Evolutionary conservation across 2,329 filamentous ascomycete species (phyloP), one percentile per base, ranked within the genome.

Genomic region (Didymella segeticola): DNA sequence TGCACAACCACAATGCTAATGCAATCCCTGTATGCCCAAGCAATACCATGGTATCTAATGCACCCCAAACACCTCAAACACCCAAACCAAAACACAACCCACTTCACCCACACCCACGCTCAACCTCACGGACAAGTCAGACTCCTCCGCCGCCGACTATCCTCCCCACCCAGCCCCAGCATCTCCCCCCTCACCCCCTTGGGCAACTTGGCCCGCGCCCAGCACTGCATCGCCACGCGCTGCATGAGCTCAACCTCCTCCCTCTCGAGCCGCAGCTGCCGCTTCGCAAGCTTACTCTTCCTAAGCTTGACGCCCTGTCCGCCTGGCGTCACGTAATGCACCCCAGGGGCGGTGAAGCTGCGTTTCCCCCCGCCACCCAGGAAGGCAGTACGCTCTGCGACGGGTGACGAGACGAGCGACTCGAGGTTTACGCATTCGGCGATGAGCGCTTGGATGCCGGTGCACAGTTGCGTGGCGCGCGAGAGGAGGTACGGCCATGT

Each of bases 401-500:
- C 47, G 0, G 70, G 68, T 1, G 71, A 73, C 2, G 69, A 65
- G 9, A 75, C 74, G 29, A 79, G 73, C 7, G 75, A 66, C 47
- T 79, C 78, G 19, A 81, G 70, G 25, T 73, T 68, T 1, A 67
- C 59, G 58, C 77, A 79, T 50, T 80, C 77, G 30, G 69, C 62
- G 19, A 81, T 80, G 14, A 82, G 74, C 5, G 76, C 75, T 38
- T 79, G 77, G 45, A 82, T 76, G 15, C 77, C 75, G 17, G 73
- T 69, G 8, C 71, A 74, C 23, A 79, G 77, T 23, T 72, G 71
- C 4, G 68, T 67, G 5, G 79, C 77, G 46, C 78, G 78, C 5
- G 74, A 69, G 51, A 78, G 70, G 27, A 80, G 71, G 54, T 75
- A 70, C n/a, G 76, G 67, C 65, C 75, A 78, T 60, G 76, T 75